Base-by-base conservation (phyloP, 2,329 filamentous ascomycete genomes). In the Chaetothyriales sp. region DNA sequence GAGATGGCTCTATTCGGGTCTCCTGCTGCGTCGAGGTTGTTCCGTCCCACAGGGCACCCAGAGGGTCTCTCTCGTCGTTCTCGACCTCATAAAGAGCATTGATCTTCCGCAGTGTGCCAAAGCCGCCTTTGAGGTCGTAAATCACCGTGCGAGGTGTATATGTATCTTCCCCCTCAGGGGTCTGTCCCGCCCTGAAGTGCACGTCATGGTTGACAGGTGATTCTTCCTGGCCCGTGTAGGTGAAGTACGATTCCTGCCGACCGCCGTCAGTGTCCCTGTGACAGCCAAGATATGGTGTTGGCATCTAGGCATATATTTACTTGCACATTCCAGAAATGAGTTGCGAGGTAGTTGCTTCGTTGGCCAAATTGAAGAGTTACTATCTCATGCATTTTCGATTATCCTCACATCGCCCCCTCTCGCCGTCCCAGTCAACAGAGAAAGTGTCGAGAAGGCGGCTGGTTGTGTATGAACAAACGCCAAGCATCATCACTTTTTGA, bases 251-350 rank as follows among this genome's bases (percentile, higher is more conserved):
- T 73, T 98, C 92, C 84, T 95, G 56, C 9, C 28, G 43, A 15
- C 3, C 12, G 9, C 2, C 6, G 25, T 49, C 44, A 48, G 46
- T 44, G 20, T 18, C 36, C 36, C 6, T 25, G 48, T 47, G 26
- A 50, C 48, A 42, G 45, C 19, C 22, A 25, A 3, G 47, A 39
- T 25, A 28, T 15, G 10, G 18, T 47, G 25, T 5, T 43, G 25
- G 19, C 26, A 15, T 25, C 5, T 19, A 25, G 36, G 48, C 18
- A 2, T 7, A 26, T 10, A 10, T 18, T 42, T 66, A 86, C 86
- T 73, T 95, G 90, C 5, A 85, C 75, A 62, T 98, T 98, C 92
- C 92, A 98, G 67, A 95, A 98, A 70, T 98, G 92, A 0, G 89
- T 93, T 26, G 84, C 89, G 19, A 93, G 72, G 62, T 95, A 94